Conservation (phyloP, 495 filamentous ascomycete species). For the Daldinia decipiens region DNA sequence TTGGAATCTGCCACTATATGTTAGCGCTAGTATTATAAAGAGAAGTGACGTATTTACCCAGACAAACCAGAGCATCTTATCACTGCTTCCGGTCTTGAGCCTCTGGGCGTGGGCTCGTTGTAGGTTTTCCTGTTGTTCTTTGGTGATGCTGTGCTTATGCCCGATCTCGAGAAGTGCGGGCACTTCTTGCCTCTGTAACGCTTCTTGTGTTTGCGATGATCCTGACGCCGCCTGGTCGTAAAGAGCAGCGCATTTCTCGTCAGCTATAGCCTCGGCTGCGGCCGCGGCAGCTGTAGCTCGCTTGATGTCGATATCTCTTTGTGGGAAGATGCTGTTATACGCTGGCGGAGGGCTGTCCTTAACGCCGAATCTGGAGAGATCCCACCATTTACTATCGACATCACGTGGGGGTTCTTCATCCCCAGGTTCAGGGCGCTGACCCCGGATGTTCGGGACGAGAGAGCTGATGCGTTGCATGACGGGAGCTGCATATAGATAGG, state of each 20-base stretch:
- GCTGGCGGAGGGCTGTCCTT: slow-evolving; percentile 69
- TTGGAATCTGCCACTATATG: slow-evolving; percentile 39
- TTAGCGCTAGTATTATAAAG: slow-evolving; percentile 23
- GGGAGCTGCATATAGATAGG: slow-evolving; percentile 60
- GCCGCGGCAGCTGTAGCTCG: slow-evolving; percentile 69
- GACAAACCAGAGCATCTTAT: slow-evolving; percentile 84
- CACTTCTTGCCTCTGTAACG: slow-evolving; percentile 39
- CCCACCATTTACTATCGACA: slow-evolving; percentile 73
- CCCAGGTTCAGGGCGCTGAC: slow-evolving; percentile 53
- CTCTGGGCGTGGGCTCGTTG: slow-evolving; percentile 75
- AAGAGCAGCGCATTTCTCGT: slow-evolving; percentile 71
- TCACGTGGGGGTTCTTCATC: slow-evolving; percentile 56
- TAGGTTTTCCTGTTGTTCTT: slow-evolving; percentile 78
- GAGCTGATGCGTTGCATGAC: slow-evolving; percentile 80
- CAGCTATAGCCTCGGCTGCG: slow-evolving; percentile 70
- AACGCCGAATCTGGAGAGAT: slow-evolving; percentile 62
- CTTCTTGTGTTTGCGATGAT: not conserved
- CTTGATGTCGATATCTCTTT: slow-evolving; percentile 64
- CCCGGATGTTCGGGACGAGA: slow-evolving; percentile 70
- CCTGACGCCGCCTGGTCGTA: slow-evolving; percentile 57
- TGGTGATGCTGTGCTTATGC: slow-evolving; percentile 65
- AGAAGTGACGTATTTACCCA: slow-evolving; percentile 66
- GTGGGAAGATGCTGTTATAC: slow-evolving; percentile 83
- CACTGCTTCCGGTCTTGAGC: slow-evolving; percentile 76
- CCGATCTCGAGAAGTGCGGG: slow-evolving; percentile 63